These are phyloP conservation scores for Chrysopogon serrulatus DNA, from an alignment of 176 grass and related monocot genomes.

Conservation along the genomic window DNA sequence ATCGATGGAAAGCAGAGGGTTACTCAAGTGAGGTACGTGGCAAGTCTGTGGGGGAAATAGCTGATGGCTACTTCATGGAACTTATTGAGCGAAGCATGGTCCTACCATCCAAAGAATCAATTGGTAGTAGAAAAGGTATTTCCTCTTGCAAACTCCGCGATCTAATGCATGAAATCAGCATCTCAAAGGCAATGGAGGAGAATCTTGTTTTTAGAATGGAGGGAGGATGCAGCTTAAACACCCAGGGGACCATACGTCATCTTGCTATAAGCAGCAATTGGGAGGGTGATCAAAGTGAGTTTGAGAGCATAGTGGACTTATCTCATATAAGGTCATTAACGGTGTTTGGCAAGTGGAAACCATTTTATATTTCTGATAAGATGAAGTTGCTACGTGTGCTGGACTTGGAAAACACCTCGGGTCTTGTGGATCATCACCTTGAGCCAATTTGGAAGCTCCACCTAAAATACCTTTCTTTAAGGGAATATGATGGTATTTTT, in stretches of 20 bases:
- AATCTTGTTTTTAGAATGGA: not conserved
- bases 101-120: not conserved
- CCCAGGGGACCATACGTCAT: not conserved
- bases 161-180: not conserved
- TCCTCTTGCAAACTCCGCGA: not conserved
- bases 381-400: slow-evolving; percentile 2
- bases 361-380: slow-evolving; percentile 4
- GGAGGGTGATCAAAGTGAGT: not conserved
- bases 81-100: not conserved
- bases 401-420: not conserved
- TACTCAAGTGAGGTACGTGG: not conserved
- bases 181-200: not conserved
- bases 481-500: not conserved
- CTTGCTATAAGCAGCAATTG: not conserved
- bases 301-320: not conserved
- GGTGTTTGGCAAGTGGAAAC: not conserved
- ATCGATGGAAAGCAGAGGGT: not conserved
- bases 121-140: not conserved
- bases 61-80: not conserved
- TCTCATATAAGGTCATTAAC: not conserved
- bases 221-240: not conserved
- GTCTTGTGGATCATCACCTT: too few relatives aligned
- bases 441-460: too few relatives aligned
- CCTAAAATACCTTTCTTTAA: too few relatives aligned
- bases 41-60: not conserved